Base-by-base conservation (phyloP, 345 rosid species). In the Acer negundo region DNA sequence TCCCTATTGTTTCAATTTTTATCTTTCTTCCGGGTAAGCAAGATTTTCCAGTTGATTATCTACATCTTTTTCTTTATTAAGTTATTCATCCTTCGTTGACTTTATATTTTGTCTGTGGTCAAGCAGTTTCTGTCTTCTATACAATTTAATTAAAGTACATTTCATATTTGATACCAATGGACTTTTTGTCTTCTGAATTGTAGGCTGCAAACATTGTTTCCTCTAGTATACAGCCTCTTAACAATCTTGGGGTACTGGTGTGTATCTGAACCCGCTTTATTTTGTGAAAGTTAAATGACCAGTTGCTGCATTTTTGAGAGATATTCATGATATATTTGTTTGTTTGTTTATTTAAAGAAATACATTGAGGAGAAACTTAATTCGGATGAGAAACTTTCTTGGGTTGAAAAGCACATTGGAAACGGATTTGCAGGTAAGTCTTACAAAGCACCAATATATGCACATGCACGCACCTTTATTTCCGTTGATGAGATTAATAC, bases 221-320 rank as follows among this genome's bases (percentile, higher is more conserved):
- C 71, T 90, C 95, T 7, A 89, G 90, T 79, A 94, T 94, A 75
- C 97, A 94, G 70, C 94, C 98, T 75, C 89, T 85, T 75, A 92
- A 91, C 78, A 93, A 95, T 85, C 13, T 87, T 40, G 84, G 78
- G 75, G 89, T 87, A 62, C 76, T 89, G 77, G 98, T 92, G 28
- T 80, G 90, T 81, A 31, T 70, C 75, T 70, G 22, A 16, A 22
- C 47, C 46, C 26, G 24, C 10, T 69, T 76, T 77, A 15, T 28
- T 44, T 76, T 44, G 28, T 40, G 35, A 58, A 55, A 7, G 16
- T 11, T 24, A 16, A 13, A 2, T 24, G 35, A 51, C 66, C 12
- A 42, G 38, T n/a, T 70, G 26, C 46, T 66, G 22, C n/a, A 6
- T 20, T 7, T 13, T 24, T 44, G 49, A 61, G 7, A 55, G 49